Percentiles rank a stretch among this genome's conserved stretches.
These are phyloP conservation scores for Liriodendron chinense DNA, from an alignment of 164 flowering plant species.

Conservation along the genomic window DNA sequence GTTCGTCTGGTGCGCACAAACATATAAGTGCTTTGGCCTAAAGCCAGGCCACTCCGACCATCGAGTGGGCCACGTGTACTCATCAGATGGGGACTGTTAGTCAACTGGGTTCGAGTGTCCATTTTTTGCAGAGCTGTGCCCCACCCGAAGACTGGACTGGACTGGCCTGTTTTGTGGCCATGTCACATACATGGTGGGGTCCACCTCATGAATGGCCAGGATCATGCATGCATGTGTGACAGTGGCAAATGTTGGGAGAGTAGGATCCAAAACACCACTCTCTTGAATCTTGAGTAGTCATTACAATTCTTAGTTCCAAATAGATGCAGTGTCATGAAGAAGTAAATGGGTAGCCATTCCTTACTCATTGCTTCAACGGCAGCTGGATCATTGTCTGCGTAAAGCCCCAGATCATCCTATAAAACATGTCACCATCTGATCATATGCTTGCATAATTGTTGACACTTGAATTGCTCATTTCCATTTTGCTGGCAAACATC, in stretches of 20 bases:
- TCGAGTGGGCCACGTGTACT: too few relatives aligned
- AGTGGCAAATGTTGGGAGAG: not conserved
- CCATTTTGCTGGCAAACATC: too few relatives aligned
- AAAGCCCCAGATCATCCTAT: constrained; percentile 77
- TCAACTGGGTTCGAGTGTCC: too few relatives aligned
- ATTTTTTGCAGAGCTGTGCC: too few relatives aligned
- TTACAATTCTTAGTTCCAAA: not conserved
- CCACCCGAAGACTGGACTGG: too few relatives aligned
- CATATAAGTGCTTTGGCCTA: too few relatives aligned
- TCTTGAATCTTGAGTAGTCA: not conserved
- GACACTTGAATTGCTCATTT: not conserved
- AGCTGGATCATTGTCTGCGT: constrained; percentile 96
- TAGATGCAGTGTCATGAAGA: not conserved
- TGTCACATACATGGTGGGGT: too few relatives aligned
- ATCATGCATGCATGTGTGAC: not conserved
- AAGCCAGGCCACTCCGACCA: too few relatives aligned
- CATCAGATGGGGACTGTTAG: too few relatives aligned
- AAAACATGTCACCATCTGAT: constrained; percentile 12
- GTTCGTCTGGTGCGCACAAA: too few relatives aligned
- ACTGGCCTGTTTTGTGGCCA: too few relatives aligned
- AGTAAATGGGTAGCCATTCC: constrained; percentile 5
- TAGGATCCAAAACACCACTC: not conserved
- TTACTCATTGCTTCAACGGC: constrained; percentile 85
- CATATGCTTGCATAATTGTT: constrained; percentile 4
- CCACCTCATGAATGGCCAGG: not conserved